A percentile compares a stretch with the other conserved stretches of the same genome.
phyloP scores from a whole-genome alignment of 2,329 filamentous ascomycete genomes.

The Ceratocystis destructans region DNA sequence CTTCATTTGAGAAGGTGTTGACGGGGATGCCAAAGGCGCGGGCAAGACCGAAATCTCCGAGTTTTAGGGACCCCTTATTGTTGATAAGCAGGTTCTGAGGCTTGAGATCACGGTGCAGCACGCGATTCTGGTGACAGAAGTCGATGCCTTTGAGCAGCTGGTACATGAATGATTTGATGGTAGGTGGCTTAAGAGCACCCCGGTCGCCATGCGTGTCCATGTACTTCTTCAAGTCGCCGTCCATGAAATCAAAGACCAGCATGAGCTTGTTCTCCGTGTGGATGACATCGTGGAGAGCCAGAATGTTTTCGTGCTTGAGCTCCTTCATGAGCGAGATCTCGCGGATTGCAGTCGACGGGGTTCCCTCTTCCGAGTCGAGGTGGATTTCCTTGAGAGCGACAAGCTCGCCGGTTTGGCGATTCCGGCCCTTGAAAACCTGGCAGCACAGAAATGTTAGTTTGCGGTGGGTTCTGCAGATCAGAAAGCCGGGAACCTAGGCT shows the following conservation, averaged over 20 bases:
- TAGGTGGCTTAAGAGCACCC: conserved; percentile 72
- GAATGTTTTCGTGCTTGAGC: conserved; percentile 96
- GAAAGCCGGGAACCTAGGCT: not conserved
- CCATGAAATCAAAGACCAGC: conserved; percentile 99
- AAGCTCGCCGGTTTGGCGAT: conserved; percentile 89
- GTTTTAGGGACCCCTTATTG: conserved; percentile 74
- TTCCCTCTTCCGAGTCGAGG: conserved; percentile 95
- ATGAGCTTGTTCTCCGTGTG: conserved; percentile 99
- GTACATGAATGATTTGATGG: conserved; percentile 99
- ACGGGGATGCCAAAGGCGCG: conserved; percentile 93
- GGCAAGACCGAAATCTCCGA: conserved; percentile 88
- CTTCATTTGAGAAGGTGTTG: conserved; percentile 96
- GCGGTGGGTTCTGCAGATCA: not conserved
- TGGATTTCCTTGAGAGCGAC: conserved; percentile 98
- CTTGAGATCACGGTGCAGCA: conserved; percentile 89
- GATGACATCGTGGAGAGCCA: conserved; percentile 94
- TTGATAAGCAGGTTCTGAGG: conserved; percentile 96
- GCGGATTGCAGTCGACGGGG: conserved; percentile 89
- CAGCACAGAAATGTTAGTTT: not conserved
- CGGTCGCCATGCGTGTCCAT: conserved; percentile 91
- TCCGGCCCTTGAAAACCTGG: conserved; percentile 95
- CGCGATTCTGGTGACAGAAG: conserved; percentile 94
- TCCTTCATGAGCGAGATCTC: conserved; percentile 99
- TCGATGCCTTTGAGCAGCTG: conserved; percentile 91
- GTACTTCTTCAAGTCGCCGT: conserved; percentile 94